These are phyloP conservation scores for Paraconiothyrium sp. DNA, from an alignment of 2,329 filamentous ascomycete genomes.

Conservation along the genomic window DNA sequence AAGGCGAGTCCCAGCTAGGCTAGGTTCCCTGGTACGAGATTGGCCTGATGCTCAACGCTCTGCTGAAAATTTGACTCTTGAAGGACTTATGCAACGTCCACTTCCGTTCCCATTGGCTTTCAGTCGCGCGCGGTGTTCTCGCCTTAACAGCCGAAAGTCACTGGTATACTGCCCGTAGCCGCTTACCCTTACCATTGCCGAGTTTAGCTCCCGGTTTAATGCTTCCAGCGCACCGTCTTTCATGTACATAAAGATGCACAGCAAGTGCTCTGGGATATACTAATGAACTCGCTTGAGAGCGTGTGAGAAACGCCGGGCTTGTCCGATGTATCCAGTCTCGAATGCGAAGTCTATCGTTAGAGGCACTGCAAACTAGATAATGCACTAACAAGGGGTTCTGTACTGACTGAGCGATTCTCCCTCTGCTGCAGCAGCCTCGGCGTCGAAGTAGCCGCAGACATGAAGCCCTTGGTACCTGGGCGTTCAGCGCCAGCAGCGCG, in stretches of 20 bases:
- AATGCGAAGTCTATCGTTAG: neutral
- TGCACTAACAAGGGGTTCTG: conserved; percentile 3
- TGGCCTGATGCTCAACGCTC: too few relatives aligned
- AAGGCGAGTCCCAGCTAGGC: too few relatives aligned
- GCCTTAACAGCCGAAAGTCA: too few relatives aligned
- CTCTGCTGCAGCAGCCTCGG: conserved; percentile 1
- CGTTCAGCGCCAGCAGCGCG: neutral
- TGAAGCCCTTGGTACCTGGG: conserved; percentile 9
- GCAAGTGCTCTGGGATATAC: neutral
- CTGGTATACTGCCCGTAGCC: too few relatives aligned
- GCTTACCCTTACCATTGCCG: too few relatives aligned
- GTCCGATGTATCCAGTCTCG: neutral
- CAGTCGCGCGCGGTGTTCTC: too few relatives aligned
- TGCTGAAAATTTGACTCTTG: too few relatives aligned
- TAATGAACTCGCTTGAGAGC: neutral
- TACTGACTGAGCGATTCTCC: conserved; percentile 1
- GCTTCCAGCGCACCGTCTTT: neutral
- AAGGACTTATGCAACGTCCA: too few relatives aligned
- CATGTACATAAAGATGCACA: neutral
- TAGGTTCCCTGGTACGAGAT: too few relatives aligned
- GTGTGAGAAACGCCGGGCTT: neutral
- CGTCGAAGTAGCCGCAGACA: neutral
- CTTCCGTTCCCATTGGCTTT: too few relatives aligned
- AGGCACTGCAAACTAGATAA: neutral
- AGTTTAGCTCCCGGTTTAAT: too few relatives aligned